Conservation (phyloP, 208 protist species). For the Plasmodiophora brassicae region DNA sequence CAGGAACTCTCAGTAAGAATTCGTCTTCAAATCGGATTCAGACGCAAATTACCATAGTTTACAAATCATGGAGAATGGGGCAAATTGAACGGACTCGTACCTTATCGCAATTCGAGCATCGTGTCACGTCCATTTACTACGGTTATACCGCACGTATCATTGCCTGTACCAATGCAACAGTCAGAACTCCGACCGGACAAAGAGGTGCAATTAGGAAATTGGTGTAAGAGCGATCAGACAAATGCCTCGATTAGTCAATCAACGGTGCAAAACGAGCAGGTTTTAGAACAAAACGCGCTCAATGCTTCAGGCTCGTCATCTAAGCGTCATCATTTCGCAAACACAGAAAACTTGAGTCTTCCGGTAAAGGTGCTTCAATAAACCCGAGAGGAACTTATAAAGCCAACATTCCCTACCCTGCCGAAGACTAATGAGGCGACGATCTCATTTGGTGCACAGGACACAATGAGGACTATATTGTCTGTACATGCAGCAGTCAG, state of each 20-base stretch:
- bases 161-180: background rate
- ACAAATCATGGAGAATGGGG: background rate
- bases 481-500: background rate
- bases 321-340: background rate
- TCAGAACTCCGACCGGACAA: background rate
- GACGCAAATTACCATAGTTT: background rate
- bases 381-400: too few relatives aligned
- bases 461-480: too few relatives aligned
- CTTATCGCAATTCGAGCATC: background rate
- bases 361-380: too few relatives aligned
- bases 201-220: background rate
- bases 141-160: too few relatives aligned
- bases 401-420: too few relatives aligned
- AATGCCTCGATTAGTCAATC: conserved; percentile 4
- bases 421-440: too few relatives aligned
- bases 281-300: background rate
- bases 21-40: background rate
- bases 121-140: background rate
- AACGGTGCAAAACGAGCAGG: background rate
- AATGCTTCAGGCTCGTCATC: background rate
- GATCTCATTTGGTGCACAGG: too few relatives aligned
- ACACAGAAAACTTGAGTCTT: too few relatives aligned
- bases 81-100: background rate
- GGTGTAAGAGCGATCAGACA: background rate
- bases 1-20: background rate